Conservation (phyloP, 805 yeast genomes). For the Cyberlindnera samutprakarnensis region DNA sequence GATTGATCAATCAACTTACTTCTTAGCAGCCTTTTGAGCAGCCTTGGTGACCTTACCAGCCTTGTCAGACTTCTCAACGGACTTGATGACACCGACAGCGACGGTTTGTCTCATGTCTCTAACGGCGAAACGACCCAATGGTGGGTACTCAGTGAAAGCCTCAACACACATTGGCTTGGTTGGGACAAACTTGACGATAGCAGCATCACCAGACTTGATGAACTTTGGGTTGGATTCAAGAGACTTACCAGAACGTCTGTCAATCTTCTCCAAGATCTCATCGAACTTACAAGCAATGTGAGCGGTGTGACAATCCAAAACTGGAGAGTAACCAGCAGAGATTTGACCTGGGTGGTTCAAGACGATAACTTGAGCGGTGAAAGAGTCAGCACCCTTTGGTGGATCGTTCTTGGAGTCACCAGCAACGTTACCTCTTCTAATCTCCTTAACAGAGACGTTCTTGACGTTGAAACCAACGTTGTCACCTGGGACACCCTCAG, state of each 20-base stretch:
- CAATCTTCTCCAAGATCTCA: conserved; percentile 76
- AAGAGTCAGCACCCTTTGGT: conserved; percentile 73
- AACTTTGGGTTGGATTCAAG: conserved; percentile 86
- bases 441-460: conserved; percentile 89
- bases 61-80: conserved; percentile 69
- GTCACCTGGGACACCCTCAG: conserved; percentile 82
- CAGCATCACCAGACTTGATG: conserved; percentile 29
- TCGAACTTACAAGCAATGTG: conserved; percentile 90
- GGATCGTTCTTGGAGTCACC: conserved; percentile 95
- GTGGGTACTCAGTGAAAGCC: conserved; percentile 94
- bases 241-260: conserved; percentile 93
- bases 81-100: conserved; percentile 79
- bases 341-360: conserved; percentile 94
- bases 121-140: conserved; percentile 97
- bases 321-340: conserved; percentile 90
- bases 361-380: conserved; percentile 70
- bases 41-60: conserved; percentile 97
- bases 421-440: conserved; percentile 90
- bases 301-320: conserved; percentile 88
- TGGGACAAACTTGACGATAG: conserved; percentile 85
- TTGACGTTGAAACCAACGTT: conserved; percentile 91
- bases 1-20: too few species aligned
- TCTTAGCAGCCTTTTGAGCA: conserved; percentile 38
- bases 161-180: conserved; percentile 45
- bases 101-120: conserved; percentile 99